Evolutionary conservation across 495 filamentous ascomycete species (phyloP).

Genomic region (Neurospora sp.): DNA sequence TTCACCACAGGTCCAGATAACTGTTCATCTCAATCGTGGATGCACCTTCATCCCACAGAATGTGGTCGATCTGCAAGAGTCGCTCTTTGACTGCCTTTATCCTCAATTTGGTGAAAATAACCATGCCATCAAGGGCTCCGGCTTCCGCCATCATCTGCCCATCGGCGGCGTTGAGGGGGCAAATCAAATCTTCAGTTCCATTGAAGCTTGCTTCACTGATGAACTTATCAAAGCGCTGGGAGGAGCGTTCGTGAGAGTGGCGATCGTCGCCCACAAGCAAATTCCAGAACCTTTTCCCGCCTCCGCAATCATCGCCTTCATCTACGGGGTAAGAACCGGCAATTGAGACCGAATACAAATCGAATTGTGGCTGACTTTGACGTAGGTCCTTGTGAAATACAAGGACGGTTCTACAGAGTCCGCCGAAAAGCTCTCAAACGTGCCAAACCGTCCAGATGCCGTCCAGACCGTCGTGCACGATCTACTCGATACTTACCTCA

Average conservation of each 20-base stretch:
- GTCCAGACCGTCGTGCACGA: neutral
- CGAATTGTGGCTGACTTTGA: neutral
- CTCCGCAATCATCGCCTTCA: neutral
- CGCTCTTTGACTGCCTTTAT: neutral
- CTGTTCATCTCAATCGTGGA: neutral
- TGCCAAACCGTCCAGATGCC: neutral
- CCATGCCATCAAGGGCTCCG: neutral
- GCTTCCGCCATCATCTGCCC: neutral
- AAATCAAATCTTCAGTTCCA: neutral
- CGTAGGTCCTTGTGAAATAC: neutral
- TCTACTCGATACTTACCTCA: neutral
- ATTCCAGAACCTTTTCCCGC: neutral
- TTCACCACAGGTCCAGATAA: neutral
- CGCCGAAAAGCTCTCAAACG: neutral
- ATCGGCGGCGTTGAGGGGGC: neutral
- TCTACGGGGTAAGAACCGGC: neutral
- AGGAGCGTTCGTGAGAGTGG: neutral
- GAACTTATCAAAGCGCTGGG: neutral
- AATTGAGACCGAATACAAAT: neutral
- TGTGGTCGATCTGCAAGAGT: neutral
- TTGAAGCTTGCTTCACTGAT: neutral
- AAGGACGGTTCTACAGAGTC: neutral
- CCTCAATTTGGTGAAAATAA: neutral
- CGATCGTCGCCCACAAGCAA: neutral
- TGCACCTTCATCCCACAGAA: neutral